These are phyloP conservation scores for Scheffersomyces stipitis DNA, from an alignment of 805 yeast genomes.

Conservation along the genomic window DNA sequence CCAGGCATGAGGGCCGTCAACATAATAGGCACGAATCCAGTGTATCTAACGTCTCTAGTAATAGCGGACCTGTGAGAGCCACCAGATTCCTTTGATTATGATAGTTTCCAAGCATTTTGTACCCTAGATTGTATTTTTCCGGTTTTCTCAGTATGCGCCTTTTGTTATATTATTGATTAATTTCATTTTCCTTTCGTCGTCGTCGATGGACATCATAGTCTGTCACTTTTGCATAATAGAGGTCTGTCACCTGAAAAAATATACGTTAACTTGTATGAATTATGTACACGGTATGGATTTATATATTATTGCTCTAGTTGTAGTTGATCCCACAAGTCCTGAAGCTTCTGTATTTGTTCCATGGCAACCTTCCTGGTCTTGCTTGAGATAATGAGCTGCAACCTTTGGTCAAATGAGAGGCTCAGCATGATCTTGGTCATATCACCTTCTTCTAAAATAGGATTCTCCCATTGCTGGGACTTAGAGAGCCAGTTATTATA, in stretches of 20 bases:
- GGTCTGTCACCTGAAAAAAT: no score
- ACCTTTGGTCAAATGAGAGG: conserved; percentile 17
- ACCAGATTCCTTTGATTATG: conserved; percentile 23
- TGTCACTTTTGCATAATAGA: no score
- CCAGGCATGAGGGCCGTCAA: conserved; percentile 1
- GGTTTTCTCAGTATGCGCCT: no score
- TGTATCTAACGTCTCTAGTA: conserved; percentile 17
- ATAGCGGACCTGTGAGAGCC: conserved; percentile 22
- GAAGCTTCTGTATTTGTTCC: conserved; percentile 9
- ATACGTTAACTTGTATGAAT: no score
- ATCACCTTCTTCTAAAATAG: neutral
- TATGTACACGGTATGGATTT: no score
- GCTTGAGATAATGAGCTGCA: conserved; percentile 5
- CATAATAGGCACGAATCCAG: conserved; percentile 27
- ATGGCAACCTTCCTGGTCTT: conserved; percentile 1
- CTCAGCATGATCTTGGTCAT: conserved; percentile 1
- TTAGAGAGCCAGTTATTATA: neutral
- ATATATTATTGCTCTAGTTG: neutral
- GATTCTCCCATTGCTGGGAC: conserved; percentile 2
- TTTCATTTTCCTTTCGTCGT: no score
- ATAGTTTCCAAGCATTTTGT: no score
- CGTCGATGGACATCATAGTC: no score
- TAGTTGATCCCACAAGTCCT: conserved; percentile 15
- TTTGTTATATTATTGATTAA: no score
- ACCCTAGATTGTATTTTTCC: no score